Conservation (phyloP, 495 filamentous ascomycete species). For the Podospora conica region DNA sequence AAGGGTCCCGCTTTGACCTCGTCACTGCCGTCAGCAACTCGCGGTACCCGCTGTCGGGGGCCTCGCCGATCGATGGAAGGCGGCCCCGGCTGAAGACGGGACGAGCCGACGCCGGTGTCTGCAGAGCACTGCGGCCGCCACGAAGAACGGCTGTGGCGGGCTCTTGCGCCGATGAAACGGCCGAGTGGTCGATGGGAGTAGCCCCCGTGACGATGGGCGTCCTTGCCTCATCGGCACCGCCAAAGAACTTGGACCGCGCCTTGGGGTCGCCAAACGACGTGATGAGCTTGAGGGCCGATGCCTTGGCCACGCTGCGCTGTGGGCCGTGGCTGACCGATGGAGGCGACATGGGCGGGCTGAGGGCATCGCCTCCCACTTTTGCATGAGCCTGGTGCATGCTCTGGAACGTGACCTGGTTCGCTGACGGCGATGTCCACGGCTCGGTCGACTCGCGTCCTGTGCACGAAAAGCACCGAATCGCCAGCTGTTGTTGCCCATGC, state of each 20-base stretch:
- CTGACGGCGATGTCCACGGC: constrained; percentile 78
- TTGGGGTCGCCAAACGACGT: constrained; percentile 72
- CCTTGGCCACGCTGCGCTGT: constrained; percentile 60
- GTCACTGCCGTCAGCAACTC: constrained; percentile 26
- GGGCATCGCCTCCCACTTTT: constrained; percentile 28
- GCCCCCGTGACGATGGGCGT: constrained; percentile 72
- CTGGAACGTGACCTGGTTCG: constrained; percentile 59
- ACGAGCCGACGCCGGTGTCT: constrained; percentile 66
- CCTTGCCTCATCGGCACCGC: constrained; percentile 57
- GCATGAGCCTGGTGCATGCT: constrained; percentile 42
- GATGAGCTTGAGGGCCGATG: constrained; percentile 85
- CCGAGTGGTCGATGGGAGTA: constrained; percentile 91
- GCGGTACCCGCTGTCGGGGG: constrained; percentile 38
- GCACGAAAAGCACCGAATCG: constrained; percentile 87
- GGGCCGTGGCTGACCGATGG: constrained; percentile 44
- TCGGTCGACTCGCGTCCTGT: constrained; percentile 67
- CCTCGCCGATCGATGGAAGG: constrained; percentile 81
- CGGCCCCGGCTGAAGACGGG: constrained; percentile 63
- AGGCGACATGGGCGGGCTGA: constrained; percentile 55
- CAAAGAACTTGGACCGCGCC: constrained; percentile 61
- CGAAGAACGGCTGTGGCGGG: constrained; percentile 62
- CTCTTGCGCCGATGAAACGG: constrained; percentile 61
- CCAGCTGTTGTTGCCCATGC: constrained; percentile 79
- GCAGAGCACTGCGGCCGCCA: constrained; percentile 49
- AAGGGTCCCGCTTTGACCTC: constrained; percentile 16